These are phyloP conservation scores for Verticillium nubilum DNA, from an alignment of 2,329 filamentous ascomycete species.

Conservation along the genomic window DNA sequence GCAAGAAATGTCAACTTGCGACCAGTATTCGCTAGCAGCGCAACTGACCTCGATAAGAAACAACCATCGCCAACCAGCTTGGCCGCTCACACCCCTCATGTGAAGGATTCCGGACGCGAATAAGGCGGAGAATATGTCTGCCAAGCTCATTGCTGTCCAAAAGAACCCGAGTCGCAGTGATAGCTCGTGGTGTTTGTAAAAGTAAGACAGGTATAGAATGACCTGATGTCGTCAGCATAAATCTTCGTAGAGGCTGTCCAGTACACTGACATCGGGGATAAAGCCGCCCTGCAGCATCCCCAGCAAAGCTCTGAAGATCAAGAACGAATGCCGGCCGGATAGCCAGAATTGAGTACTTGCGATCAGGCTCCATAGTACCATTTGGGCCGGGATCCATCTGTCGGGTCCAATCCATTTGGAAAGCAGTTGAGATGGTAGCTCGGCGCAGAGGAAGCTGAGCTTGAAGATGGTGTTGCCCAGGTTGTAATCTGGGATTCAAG, in stretches of 20 bases:
- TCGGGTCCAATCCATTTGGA: constrained; percentile 40
- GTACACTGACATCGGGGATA: constrained; percentile 28
- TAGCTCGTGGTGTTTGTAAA: constrained; percentile 35
- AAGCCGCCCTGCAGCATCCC: constrained; percentile 32
- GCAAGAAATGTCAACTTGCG: constrained; percentile 12
- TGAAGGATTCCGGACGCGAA: constrained; percentile 34
- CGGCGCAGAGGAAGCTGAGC: constrained; percentile 45
- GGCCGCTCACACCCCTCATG: constrained; percentile 28
- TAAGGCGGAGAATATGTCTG: constrained; percentile 32
- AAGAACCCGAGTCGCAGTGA: constrained; percentile 33
- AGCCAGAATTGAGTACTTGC: constrained; percentile 30
- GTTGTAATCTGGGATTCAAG: constrained; percentile 31
- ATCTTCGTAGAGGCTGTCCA: too few species aligned
- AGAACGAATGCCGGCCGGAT: constrained; percentile 21
- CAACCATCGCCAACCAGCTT: constrained; percentile 41
- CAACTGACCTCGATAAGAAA: constrained; percentile 48
- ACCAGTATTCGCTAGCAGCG: constrained; percentile 19
- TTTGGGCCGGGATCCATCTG: constrained; percentile 52
- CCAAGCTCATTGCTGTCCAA: constrained; percentile 33
- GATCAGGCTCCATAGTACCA: constrained; percentile 47
- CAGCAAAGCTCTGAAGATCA: constrained; percentile 24
- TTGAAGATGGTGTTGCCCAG: constrained; percentile 44
- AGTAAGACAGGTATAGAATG: constrained; percentile 37
- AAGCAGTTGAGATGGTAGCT: constrained; percentile 54
- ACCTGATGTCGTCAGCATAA: constrained; percentile 13